Evolutionary conservation across 139 green algal genomes (phyloP).

Genomic region (Closterium sp.): DNA sequence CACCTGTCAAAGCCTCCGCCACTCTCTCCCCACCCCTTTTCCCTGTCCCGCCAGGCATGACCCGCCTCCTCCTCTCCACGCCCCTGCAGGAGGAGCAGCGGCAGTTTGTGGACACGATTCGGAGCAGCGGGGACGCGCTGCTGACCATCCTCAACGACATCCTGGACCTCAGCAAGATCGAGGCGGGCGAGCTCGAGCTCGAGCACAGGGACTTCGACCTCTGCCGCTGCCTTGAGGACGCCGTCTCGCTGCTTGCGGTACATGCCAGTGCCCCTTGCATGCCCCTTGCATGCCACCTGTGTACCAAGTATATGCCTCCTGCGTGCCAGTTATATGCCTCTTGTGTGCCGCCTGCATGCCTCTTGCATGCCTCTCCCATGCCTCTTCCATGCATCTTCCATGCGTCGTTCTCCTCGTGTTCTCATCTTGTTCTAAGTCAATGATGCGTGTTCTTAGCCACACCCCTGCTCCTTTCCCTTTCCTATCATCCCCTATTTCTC

Average conservation of each 20-base stretch:
- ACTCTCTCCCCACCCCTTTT: no score
- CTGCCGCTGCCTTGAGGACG: not conserved
- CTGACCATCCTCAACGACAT: constrained; percentile 50
- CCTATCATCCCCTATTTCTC: not conserved
- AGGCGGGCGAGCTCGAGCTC: not conserved
- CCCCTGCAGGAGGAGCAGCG: constrained; percentile 15
- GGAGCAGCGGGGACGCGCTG: not conserved
- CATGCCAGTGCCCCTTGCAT: not conserved
- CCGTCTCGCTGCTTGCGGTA: constrained; percentile 18
- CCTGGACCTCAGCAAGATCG: constrained; percentile 16
- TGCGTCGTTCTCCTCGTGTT: no score
- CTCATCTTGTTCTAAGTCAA: no score
- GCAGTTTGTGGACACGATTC: not conserved
- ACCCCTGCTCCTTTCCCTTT: no score
- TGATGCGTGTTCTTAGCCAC: no score
- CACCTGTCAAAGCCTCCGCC: no score
- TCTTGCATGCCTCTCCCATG: not conserved
- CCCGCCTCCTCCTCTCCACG: constrained; percentile 21
- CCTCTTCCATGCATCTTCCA: not conserved
- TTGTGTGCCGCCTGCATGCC: no score
- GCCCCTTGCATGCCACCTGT: not conserved
- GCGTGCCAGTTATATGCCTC: not conserved
- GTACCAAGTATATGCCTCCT: not conserved
- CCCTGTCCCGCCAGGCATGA: constrained; percentile 7
- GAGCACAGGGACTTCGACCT: not conserved